These are phyloP conservation scores for Nakaseomyces kungkrabaensis DNA, from an alignment of 1,139 yeast species.

Conservation along the genomic window DNA sequence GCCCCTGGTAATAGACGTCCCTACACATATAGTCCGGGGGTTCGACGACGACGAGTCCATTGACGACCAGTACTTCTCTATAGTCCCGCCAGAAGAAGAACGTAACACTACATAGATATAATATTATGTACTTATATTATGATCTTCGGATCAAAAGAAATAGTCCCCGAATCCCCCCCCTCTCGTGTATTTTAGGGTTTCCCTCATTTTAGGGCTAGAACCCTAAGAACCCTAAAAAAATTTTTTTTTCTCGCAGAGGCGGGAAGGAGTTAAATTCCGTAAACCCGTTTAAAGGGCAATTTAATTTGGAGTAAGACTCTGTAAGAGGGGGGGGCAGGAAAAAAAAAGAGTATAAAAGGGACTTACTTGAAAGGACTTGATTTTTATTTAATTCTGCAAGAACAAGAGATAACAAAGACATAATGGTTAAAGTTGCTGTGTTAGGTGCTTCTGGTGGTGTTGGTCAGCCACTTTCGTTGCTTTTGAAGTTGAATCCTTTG, in stretches of 20 bases:
- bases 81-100: neutral
- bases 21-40: slow-evolving; percentile 16
- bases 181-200: neutral
- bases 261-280: neutral
- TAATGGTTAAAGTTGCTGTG: slow-evolving; percentile 58
- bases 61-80: slow-evolving; percentile 18
- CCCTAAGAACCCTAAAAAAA: neutral
- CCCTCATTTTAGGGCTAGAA: no score
- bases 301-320: neutral
- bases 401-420: neutral
- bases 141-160: no score
- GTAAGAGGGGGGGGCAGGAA: no score
- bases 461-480: slow-evolving; percentile 64
- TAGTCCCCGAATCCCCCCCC: no score
- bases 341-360: no score
- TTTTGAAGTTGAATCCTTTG: slow-evolving; percentile 47
- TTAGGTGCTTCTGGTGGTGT: slow-evolving; percentile 78
- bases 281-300: neutral
- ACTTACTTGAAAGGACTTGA: no score
- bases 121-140: neutral
- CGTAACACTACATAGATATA: neutral
- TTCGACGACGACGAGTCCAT: slow-evolving; percentile 16
- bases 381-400: no score
- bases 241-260: neutral
- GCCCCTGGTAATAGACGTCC: slow-evolving; percentile 21